phyloP scores from a whole-genome alignment of 176 grass and related monocot species.

The Leersia perrieri region DNA sequence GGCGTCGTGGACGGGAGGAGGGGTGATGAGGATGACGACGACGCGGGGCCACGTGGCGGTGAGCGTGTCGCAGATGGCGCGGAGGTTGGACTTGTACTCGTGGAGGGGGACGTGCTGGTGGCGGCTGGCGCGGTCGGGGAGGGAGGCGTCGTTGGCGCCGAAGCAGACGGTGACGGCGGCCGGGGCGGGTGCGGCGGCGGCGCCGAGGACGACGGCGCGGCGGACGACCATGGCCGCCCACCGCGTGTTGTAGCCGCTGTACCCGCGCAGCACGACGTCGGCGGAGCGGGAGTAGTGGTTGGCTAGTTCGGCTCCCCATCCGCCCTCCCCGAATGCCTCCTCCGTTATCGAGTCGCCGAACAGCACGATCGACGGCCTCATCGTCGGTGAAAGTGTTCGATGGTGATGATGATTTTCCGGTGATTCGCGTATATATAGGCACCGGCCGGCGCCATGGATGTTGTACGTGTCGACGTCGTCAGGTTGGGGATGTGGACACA shows the following conservation, averaged over 20 bases:
- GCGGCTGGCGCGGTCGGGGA: slow-evolving; percentile 38
- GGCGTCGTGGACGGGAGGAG: slow-evolving; percentile 66
- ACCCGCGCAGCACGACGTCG: slow-evolving; percentile 68
- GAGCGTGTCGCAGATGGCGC: slow-evolving; percentile 51
- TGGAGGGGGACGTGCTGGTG: slow-evolving; percentile 54
- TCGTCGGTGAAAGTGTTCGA: no score
- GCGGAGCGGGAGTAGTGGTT: slow-evolving; percentile 66
- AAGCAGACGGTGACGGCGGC: slow-evolving; percentile 56
- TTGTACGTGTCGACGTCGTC: no score
- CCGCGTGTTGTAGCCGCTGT: slow-evolving; percentile 28
- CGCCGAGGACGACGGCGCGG: background rate
- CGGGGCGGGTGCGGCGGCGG: background rate
- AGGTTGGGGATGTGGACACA: no score
- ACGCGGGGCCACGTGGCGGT: slow-evolving; percentile 48
- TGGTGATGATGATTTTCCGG: no score
- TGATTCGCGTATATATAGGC: no score
- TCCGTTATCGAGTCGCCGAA: slow-evolving; percentile 79
- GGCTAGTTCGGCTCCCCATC: slow-evolving; percentile 59
- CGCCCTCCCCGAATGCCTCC: slow-evolving; percentile 62
- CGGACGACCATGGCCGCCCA: background rate
- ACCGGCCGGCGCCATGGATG: no score
- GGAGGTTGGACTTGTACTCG: slow-evolving; percentile 65
- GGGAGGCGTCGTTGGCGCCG: slow-evolving; percentile 66
- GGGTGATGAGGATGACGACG: slow-evolving; percentile 57
- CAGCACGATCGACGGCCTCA: slow-evolving; percentile 58